Evolutionary conservation across 768 basidiomycete genomes (phyloP), one percentile per base, ranked within the genome.

Genomic region (Lentinus brumalis): DNA sequence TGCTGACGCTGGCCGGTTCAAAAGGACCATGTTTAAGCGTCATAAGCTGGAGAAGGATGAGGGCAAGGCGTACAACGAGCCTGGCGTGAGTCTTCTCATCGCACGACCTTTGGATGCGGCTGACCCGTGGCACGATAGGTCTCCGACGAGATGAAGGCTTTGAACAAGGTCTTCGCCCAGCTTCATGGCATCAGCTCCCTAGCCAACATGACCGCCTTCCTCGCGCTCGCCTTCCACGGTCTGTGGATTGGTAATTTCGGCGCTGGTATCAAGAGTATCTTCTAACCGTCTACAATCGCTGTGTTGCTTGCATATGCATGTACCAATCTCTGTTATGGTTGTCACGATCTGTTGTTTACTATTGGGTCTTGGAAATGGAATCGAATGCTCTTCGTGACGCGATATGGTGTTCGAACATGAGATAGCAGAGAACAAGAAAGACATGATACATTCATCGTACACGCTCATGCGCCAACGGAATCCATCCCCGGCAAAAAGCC

Each of bases 401-500:
- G 4, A 47, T 21, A 40, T 41, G 18, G 6, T 8, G 10, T 12
- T 12, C 42, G 42, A 57, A 47, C 55, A 59, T 66, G 71, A 41
- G 30, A 59, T 61, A 62, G 63, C 35, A 35, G 35, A 35, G 74
- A 76, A 73, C 75, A 77, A 71, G 74, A 62, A 68, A 69, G 64
- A 66, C 56, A 62, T 54, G 47, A 55, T 66, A 67, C 66, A 62
- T 65, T 54, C 65, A 65, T 61, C 61, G 64, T 64, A 64, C 56
- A 59, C 21, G 21, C 38, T 84, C 75, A 92, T 76, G 91, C 91
- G 44, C 91, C 90, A 58, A 92, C 86, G 53, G 85, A 81, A 70
- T 91, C 90, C 77, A 88, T 81, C 60, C 84, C 81, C 51, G 93
- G 92, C 74, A 94, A 74, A 74, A 89, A 93, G 46, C 94, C 94